phyloP scores from a whole-genome alignment of 2,329 filamentous ascomycete genomes.

The Sporothrix euskadiensis region DNA sequence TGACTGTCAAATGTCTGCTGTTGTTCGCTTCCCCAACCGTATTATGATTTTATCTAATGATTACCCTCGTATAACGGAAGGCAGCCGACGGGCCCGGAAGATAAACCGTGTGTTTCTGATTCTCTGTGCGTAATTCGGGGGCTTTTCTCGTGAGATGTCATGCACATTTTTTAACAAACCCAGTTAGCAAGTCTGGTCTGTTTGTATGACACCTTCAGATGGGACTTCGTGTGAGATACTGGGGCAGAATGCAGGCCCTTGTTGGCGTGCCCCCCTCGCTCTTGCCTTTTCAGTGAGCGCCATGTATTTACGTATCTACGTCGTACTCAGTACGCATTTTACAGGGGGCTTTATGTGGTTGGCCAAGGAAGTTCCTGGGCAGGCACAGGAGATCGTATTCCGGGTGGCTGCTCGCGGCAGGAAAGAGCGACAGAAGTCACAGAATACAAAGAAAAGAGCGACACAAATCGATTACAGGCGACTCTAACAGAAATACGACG shows the following conservation, averaged over 20 bases:
- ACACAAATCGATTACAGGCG: not conserved
- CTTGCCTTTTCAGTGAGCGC: not conserved
- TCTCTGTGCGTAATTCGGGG: not conserved
- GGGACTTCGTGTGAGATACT: not conserved
- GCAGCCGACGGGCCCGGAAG: not conserved
- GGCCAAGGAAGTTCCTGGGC: not conserved
- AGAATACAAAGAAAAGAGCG: not conserved
- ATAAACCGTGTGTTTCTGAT: not conserved
- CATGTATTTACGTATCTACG: too few relatives aligned
- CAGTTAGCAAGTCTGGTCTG: too few relatives aligned
- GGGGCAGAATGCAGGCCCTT: not conserved
- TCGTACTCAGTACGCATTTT: not conserved
- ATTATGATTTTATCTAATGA: not conserved
- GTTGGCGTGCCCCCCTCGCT: not conserved
- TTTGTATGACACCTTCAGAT: not conserved
- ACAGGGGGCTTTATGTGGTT: not conserved
- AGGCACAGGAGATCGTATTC: slow-evolving; percentile 14
- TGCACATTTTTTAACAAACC: not conserved
- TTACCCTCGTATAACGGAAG: not conserved
- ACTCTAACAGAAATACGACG: not conserved
- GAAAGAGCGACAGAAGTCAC: not conserved
- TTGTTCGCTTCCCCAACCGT: not conserved
- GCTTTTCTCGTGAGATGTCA: slow-evolving; percentile 9
- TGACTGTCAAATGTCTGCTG: not conserved
- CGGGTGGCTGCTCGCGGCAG: not conserved